Evolutionary conservation across 257 asterid genomes (phyloP).

Genomic region (Lavandula angustifolia): DNA sequence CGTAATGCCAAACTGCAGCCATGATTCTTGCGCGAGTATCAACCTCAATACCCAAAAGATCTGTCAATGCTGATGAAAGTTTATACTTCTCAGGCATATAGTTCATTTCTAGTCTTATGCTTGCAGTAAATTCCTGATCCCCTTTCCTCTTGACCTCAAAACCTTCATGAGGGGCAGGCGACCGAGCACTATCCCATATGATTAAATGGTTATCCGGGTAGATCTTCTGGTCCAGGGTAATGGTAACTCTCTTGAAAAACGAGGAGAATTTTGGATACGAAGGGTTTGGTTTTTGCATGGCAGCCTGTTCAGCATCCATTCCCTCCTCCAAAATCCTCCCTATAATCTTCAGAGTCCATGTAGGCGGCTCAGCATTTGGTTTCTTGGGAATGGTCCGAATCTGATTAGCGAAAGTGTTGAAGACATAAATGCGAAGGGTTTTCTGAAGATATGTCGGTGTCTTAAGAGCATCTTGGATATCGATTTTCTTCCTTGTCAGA

Average conservation of each 20-base stretch:
- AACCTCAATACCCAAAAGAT: constrained; percentile 88
- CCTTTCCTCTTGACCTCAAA: constrained; percentile 95
- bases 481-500: constrained; percentile 83
- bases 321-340: constrained; percentile 97
- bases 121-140: constrained; percentile 81
- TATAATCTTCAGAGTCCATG: constrained; percentile 93
- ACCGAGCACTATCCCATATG: constrained; percentile 82
- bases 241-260: constrained; percentile 85
- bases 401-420: constrained; percentile 88
- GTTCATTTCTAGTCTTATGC: constrained; percentile 82
- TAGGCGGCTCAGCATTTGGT: constrained; percentile 83
- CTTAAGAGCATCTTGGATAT: constrained; percentile 87
- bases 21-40: constrained; percentile 89
- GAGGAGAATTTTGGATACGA: constrained; percentile 82
- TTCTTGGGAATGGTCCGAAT: constrained; percentile 72
- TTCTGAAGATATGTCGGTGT: constrained; percentile 79
- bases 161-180: constrained; percentile 96
- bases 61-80: constrained; percentile 76
- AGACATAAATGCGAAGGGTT: constrained; percentile 84
- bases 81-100: constrained; percentile 86
- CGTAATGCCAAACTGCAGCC: constrained; percentile 94
- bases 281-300: constrained; percentile 71
- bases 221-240: constrained; percentile 82
- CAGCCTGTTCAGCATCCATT: constrained; percentile 83
- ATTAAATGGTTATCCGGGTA: constrained; percentile 92